Evolutionary conservation across 1,139 yeast species (phyloP).

Genomic region (Nadsonia commutata): DNA sequence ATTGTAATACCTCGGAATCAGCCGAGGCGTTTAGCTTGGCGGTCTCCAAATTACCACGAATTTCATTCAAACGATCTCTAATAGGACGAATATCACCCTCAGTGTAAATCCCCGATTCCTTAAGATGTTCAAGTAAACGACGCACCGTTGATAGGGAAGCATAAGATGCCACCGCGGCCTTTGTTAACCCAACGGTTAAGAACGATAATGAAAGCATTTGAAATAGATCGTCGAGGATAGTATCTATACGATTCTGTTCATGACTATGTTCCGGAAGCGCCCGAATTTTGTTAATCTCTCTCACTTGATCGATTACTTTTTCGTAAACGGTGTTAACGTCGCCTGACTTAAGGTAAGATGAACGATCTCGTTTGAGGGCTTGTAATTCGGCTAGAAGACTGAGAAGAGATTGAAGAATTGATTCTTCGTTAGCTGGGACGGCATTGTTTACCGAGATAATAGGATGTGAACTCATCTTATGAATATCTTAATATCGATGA

Average conservation of each 20-base stretch:
- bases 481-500: no score
- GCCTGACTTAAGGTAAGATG: constrained; percentile 32
- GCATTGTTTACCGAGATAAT: neutral
- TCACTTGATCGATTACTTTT: constrained; percentile 19
- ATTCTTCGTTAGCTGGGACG: constrained; percentile 30
- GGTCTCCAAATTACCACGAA: constrained; percentile 41
- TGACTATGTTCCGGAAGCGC: constrained; percentile 15
- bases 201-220: constrained; percentile 75
- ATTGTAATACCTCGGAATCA: constrained; percentile 18
- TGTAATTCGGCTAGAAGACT: constrained; percentile 29
- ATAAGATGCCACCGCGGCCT: constrained; percentile 86
- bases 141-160: constrained; percentile 77
- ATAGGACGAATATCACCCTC: constrained; percentile 72
- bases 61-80: constrained; percentile 52
- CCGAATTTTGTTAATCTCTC: constrained; percentile 18
- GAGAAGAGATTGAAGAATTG: constrained; percentile 27
- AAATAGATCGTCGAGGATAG: constrained; percentile 74
- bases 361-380: constrained; percentile 36
- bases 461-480: neutral
- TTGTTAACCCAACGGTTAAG: constrained; percentile 78
- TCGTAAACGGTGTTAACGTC: constrained; percentile 38
- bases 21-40: constrained; percentile 20
- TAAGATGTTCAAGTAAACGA: constrained; percentile 64
- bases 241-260: constrained; percentile 35
- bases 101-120: constrained; percentile 70